Evolutionary conservation across 495 filamentous ascomycete species (phyloP), one percentile per base, ranked within the genome.

Genomic region (Aspergillus cavernicola): DNA sequence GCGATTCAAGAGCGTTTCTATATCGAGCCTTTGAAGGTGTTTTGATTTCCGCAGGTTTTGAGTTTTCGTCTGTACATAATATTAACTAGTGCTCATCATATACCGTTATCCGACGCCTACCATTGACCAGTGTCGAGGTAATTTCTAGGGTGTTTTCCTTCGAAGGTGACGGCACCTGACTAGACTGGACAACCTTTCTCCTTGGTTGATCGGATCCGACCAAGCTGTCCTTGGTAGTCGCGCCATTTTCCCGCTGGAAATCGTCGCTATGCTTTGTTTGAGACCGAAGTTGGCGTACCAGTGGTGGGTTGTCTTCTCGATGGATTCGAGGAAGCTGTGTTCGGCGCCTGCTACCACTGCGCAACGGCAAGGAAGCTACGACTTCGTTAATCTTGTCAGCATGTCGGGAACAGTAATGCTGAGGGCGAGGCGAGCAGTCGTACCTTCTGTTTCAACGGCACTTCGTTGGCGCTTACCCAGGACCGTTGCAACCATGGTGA

Each of bases 401-500:
- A 60, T 31, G 36, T 23, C 39, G 13, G 7, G 29, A 35, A 38
- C 12, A 12, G 18, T 12, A 32, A 8, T 0, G 10, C 26, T 16
- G 26, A 15, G 26, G 20, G 26, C 6, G 28, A 37, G 9, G 18
- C 23, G 15, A 37, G 44, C 26, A 16, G 22, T 38, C 24, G 63
- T 86, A 89, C 88, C 83, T 68, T 74, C 69, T 45, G 59, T 35
- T 38, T 60, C 76, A 60, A 63, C 67, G 58, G 57, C 73, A 71
- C 65, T 71, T 68, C 75, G 84, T 75, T 66, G 79, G 80, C 89
- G 83, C 81, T 95, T 91, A 65, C 87, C 86, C 46, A 90, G 73
- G 44, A 85, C 78, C 49, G 81, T 76, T 56, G 78, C 73, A 59
- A 80, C 76, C 86, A 89, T 90, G 29, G 59, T 66, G 55, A 57